phyloP scores from a whole-genome alignment of 768 basidiomycete species.

The Cystobasidiopsis lactophilus region DNA sequence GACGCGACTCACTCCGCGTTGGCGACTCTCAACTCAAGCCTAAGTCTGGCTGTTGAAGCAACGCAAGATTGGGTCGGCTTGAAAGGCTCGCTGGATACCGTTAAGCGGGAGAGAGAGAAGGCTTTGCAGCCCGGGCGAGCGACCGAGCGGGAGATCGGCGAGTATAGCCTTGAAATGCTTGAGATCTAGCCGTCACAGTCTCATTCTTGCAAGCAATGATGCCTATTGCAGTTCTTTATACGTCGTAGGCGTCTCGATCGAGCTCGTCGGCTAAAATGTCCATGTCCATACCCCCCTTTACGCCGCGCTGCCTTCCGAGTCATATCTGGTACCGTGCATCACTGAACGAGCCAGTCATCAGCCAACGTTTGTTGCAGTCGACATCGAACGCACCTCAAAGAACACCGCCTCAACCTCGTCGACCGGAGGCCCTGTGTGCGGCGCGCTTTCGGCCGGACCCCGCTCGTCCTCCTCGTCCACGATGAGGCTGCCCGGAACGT shows the following conservation, averaged over 20 bases:
- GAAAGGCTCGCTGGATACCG: neutral
- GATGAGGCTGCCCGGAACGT: neutral
- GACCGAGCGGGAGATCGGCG: neutral
- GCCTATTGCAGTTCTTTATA: neutral
- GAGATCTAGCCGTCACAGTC: too few species aligned
- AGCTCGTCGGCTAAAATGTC: neutral
- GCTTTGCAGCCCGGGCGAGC: neutral
- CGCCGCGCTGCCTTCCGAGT: neutral
- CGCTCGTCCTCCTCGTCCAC: slow-evolving; percentile 6
- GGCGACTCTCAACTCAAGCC: neutral
- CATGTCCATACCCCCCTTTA: neutral
- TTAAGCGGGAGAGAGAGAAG: neutral
- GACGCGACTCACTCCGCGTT: neutral
- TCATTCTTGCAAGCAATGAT: too few species aligned
- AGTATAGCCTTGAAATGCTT: neutral
- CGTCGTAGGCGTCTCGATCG: neutral
- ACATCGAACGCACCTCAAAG: neutral
- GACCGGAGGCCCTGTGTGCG: slow-evolving; percentile 13
- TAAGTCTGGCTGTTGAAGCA: neutral
- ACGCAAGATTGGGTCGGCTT: neutral
- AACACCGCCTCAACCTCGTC: slow-evolving; percentile 18
- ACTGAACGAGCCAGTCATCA: neutral
- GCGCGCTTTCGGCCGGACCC: slow-evolving; percentile 8
- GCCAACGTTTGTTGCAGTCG: neutral
- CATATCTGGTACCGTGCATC: neutral